A percentile compares a stretch with the other conserved stretches of the same genome.
Conservation (phyloP, 495 filamentous ascomycete species). For the Penicillium canescens region DNA sequence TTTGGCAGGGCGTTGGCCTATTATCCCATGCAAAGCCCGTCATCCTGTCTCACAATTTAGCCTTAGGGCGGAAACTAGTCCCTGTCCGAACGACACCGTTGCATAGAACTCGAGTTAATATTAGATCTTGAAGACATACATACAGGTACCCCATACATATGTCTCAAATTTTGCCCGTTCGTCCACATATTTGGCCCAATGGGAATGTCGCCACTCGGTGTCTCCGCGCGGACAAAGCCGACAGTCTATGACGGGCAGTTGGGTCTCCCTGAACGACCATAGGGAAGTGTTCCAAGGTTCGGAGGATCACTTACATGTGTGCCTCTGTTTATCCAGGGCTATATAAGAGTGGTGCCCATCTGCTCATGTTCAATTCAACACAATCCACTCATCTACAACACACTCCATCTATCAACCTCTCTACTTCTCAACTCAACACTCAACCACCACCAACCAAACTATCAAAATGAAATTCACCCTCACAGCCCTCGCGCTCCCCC, state of each 20-base stretch:
- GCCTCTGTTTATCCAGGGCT: too few relatives aligned
- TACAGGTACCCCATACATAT: neutral
- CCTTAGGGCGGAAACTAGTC: too few relatives aligned
- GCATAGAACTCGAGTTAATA: neutral
- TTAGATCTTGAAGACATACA: neutral
- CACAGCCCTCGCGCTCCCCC: constrained; percentile 28
- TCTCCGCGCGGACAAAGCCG: constrained; percentile 2
- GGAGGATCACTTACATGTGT: too few relatives aligned
- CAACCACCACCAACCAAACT: neutral
- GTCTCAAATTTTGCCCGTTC: neutral
- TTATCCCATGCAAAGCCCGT: too few relatives aligned
- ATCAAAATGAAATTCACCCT: constrained; percentile 32
- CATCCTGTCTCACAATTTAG: too few relatives aligned
- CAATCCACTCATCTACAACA: neutral
- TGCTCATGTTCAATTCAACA: neutral
- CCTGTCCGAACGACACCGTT: neutral
- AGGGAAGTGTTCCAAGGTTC: too few relatives aligned
- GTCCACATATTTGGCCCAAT: neutral
- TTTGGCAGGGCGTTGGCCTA: too few relatives aligned
- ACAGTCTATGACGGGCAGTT: neutral
- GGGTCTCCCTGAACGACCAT: too few relatives aligned
- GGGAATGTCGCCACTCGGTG: constrained; percentile 1
- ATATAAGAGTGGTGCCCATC: too few relatives aligned
- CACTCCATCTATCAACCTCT: constrained; percentile 1
- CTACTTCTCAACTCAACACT: neutral